These are phyloP conservation scores for Aegilops umbellulata DNA, from an alignment of 176 grass and related monocot genomes.

Conservation along the genomic window DNA sequence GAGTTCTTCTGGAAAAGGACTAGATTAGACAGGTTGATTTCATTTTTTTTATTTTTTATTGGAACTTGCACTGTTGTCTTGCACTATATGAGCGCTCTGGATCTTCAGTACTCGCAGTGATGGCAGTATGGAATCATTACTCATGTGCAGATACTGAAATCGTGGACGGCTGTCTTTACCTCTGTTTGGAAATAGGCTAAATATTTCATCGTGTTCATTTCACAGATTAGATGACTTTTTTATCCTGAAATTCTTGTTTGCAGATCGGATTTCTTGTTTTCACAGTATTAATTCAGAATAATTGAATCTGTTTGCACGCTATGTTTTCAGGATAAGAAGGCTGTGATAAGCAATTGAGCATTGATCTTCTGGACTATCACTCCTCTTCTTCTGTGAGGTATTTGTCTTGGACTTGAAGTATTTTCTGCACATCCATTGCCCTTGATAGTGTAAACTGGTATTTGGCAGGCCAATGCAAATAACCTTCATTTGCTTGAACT, in stretches of 20 bases:
- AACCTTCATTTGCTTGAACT: neutral
- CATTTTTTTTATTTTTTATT: neutral
- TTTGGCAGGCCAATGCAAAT: neutral
- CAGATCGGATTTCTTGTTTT: neutral
- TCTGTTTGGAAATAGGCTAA: neutral
- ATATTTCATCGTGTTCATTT: neutral
- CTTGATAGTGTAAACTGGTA: neutral
- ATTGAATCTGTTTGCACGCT: neutral
- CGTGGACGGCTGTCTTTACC: neutral
- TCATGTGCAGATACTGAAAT: neutral
- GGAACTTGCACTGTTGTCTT: neutral
- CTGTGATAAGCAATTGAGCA: neutral
- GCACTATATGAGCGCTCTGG: neutral
- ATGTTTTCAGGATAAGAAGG: neutral
- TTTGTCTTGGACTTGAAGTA: neutral
- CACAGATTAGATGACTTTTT: neutral
- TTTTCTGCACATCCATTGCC: neutral
- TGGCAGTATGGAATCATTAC: neutral
- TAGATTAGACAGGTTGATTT: neutral
- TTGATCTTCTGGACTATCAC: neutral
- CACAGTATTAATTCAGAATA: neutral
- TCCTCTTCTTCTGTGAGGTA: neutral
- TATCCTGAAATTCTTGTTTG: too few species aligned
- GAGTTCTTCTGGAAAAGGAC: neutral
- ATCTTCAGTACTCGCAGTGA: neutral